Percentiles rank a stretch among this genome's conserved stretches.
phyloP scores from a whole-genome alignment of 306 rosid genomes.

The Malus sylvestris region DNA sequence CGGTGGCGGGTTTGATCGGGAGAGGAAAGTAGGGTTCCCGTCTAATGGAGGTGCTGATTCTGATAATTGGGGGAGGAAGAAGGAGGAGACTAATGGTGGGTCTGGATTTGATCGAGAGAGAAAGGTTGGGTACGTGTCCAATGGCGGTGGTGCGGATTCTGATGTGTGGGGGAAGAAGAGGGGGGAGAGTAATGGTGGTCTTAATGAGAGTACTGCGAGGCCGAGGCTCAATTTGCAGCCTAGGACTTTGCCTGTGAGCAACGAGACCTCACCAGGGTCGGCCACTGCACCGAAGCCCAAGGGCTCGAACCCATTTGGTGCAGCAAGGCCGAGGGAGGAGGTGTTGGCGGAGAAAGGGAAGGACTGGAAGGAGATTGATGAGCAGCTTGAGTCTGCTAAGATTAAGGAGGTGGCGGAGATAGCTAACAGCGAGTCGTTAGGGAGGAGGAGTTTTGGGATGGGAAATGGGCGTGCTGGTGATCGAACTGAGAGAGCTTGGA shows the following conservation, averaged over 20 bases:
- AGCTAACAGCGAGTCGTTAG: slow-evolving; percentile 25
- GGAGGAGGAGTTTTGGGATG: slow-evolving; percentile 51
- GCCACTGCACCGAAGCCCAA: slow-evolving; percentile 39
- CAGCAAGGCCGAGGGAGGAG: slow-evolving; percentile 90
- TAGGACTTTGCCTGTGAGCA: slow-evolving; percentile 40
- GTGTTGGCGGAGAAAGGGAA: slow-evolving; percentile 89
- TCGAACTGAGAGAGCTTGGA: slow-evolving; percentile 60
- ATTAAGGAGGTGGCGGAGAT: slow-evolving; percentile 46
- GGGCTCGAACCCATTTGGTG: slow-evolving; percentile 69
- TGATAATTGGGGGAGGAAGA: slow-evolving; percentile 39
- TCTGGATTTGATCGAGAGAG: slow-evolving; percentile 28
- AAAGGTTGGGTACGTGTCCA: slow-evolving; percentile 42
- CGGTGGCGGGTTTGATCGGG: slow-evolving; percentile 54
- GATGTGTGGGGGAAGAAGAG: slow-evolving; percentile 54
- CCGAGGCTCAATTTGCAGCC: slow-evolving; percentile 83
- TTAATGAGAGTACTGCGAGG: slow-evolving; percentile 32
- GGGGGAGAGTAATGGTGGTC: slow-evolving; percentile 32
- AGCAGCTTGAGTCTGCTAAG: slow-evolving; percentile 63
- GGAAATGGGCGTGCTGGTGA: slow-evolving; percentile 38
- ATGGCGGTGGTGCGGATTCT: slow-evolving; percentile 53
- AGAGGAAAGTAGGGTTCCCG: slow-evolving; percentile 25
- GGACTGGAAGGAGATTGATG: slow-evolving; percentile 90
- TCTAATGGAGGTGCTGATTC: slow-evolving; percentile 35
- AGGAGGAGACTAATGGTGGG: slow-evolving; percentile 21
- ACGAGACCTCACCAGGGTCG: slow-evolving; percentile 34